phyloP scores from a whole-genome alignment of 2,329 filamentous ascomycete genomes.

The Ceratocystis alfenasii region DNA sequence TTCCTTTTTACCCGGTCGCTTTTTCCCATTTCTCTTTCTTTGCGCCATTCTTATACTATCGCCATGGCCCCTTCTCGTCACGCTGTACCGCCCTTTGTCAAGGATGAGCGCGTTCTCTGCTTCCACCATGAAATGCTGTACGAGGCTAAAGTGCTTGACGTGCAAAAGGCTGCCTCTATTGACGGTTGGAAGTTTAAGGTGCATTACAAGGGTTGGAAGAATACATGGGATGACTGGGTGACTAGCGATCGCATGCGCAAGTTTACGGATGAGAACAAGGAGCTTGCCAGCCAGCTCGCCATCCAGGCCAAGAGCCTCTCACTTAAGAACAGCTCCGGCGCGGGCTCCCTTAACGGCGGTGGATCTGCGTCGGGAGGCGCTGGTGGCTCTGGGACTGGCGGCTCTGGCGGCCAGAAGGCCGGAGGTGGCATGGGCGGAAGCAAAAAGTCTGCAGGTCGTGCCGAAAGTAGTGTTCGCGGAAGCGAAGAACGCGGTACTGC shows the following conservation, averaged over 20 bases:
- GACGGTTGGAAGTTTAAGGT: constrained; percentile 65
- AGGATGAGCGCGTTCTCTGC: constrained; percentile 91
- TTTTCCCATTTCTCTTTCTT: not conserved
- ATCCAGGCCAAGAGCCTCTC: constrained; percentile 54
- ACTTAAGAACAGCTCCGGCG: constrained; percentile 39
- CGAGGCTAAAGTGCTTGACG: constrained; percentile 87
- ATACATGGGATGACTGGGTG: constrained; percentile 99
- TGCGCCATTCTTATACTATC: not conserved
- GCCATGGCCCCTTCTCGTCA: constrained; percentile 36
- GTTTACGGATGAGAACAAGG: constrained; percentile 87
- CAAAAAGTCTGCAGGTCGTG: constrained; percentile 40
- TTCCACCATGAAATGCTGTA: constrained; percentile 97
- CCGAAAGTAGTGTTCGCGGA: constrained; percentile 59
- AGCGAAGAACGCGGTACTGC: constrained; percentile 66
- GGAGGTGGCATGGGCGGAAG: constrained; percentile 33
- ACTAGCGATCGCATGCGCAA: constrained; percentile 86
- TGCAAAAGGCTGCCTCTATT: constrained; percentile 55
- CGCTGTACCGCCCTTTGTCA: constrained; percentile 42
- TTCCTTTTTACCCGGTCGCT: not conserved
- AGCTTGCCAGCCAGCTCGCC: constrained; percentile 64
- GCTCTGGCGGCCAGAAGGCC: not conserved
- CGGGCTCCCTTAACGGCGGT: constrained; percentile 40
- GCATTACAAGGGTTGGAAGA: constrained; percentile 99
- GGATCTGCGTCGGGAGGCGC: constrained; percentile 64
- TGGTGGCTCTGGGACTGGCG: constrained; percentile 39